These are phyloP conservation scores for Nothophoma quercina DNA, from an alignment of 2,329 filamentous ascomycete species.

Conservation along the genomic window DNA sequence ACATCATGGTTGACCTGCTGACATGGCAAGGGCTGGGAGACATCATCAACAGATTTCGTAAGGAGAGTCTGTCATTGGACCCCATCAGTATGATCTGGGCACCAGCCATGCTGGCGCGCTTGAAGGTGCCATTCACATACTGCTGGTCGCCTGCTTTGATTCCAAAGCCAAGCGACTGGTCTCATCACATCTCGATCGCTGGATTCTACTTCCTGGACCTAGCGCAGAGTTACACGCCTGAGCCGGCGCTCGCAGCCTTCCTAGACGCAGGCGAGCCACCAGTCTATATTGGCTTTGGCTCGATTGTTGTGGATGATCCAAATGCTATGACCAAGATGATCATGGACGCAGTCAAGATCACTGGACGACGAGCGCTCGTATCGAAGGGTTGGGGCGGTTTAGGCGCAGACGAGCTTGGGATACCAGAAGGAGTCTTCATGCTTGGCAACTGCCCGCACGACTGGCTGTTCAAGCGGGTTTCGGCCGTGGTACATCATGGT, in stretches of 20 bases:
- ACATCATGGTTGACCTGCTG: conserved; percentile 86
- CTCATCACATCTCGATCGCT: conserved; percentile 49
- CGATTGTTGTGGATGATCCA: conserved; percentile 53
- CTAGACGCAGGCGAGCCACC: conserved; percentile 50
- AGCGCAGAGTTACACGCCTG: conserved; percentile 50
- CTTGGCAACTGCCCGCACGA: conserved; percentile 87
- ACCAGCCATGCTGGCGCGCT: conserved; percentile 76
- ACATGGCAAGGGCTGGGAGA: conserved; percentile 93
- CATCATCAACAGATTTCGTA: conserved; percentile 86
- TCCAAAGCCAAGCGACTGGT: conserved; percentile 57
- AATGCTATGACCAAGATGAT: conserved; percentile 53
- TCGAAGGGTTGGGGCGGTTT: conserved; percentile 90
- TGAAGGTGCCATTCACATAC: conserved; percentile 86
- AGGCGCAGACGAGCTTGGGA: conserved; percentile 67
- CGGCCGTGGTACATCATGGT: conserved; percentile 85
- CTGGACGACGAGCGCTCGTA: conserved; percentile 78
- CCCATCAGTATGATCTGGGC: conserved; percentile 82
- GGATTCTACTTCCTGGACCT: conserved; percentile 53
- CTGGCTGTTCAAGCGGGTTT: conserved; percentile 84
- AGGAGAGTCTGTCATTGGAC: conserved; percentile 76
- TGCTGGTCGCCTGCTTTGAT: conserved; percentile 68
- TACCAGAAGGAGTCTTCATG: conserved; percentile 83
- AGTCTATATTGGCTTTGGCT: conserved; percentile 53
- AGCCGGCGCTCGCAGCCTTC: conserved; percentile 49
- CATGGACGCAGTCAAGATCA: conserved; percentile 55